A percentile compares a stretch with the other conserved stretches of the same genome.
These are phyloP conservation scores for Taphrina deformans DNA, from an alignment of 1,139 yeast species.

Conservation along the genomic window DNA sequence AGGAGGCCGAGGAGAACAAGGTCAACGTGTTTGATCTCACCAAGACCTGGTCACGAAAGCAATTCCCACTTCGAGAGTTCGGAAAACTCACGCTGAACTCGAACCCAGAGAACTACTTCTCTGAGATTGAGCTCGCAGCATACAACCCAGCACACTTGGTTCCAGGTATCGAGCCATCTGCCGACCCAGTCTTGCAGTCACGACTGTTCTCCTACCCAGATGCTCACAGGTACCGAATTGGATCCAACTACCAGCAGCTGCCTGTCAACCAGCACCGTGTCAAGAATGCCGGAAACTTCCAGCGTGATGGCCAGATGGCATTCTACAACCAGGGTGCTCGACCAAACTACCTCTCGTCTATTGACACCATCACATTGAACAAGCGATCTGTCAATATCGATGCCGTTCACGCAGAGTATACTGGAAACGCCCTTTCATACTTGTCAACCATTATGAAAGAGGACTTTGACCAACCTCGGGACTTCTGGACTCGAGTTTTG, in stretches of 20 bases:
- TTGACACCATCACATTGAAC: slow-evolving; percentile 55
- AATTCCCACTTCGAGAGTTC: slow-evolving; percentile 72
- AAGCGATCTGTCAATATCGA: slow-evolving; percentile 37
- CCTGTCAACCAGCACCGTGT: slow-evolving; percentile 62
- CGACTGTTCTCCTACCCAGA: slow-evolving; percentile 83
- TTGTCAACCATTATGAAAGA: slow-evolving; percentile 53
- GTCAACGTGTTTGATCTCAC: slow-evolving; percentile 67
- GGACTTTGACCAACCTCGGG: slow-evolving; percentile 70
- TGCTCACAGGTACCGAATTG: slow-evolving; percentile 71
- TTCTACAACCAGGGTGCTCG: slow-evolving; percentile 80
- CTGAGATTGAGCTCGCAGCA: slow-evolving; percentile 80
- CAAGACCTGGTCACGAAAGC: slow-evolving; percentile 77
- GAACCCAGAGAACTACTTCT: slow-evolving; percentile 75
- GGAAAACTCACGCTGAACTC: slow-evolving; percentile 69
- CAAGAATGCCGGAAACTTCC: slow-evolving; percentile 45
- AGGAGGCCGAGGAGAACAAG: slow-evolving; percentile 58
- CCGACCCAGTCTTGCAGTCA: slow-evolving; percentile 84
- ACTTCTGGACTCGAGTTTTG: slow-evolving; percentile 64
- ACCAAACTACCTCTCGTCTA: slow-evolving; percentile 61
- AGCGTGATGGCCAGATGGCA: slow-evolving; percentile 84
- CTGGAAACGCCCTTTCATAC: slow-evolving; percentile 83
- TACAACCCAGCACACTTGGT: slow-evolving; percentile 82
- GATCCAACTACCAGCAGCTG: slow-evolving; percentile 67
- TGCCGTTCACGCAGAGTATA: slow-evolving; percentile 73
- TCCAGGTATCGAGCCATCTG: slow-evolving; percentile 80